Percentiles rank a stretch among this genome's conserved stretches.
phyloP scores from a whole-genome alignment of 805 yeast genomes.

The Kodamaea kaohsiungensis region DNA sequence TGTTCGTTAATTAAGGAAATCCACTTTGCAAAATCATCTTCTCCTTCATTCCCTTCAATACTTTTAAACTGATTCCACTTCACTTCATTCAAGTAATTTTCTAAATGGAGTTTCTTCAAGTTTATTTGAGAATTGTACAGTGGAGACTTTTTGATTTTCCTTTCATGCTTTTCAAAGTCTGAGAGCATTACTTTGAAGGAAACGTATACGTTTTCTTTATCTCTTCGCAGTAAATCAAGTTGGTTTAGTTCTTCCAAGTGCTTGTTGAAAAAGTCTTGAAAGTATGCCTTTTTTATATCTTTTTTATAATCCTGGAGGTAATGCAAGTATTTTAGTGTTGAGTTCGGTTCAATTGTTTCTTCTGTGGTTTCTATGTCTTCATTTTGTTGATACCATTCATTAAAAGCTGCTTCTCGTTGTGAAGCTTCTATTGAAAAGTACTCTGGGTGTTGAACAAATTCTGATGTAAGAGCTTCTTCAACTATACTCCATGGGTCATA shows the following conservation, averaged over 20 bases:
- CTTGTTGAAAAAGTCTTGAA: constrained; percentile 25
- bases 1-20: background rate
- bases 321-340: constrained; percentile 21
- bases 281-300: constrained; percentile 28
- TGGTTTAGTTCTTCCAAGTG: constrained; percentile 16
- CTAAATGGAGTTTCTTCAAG: constrained; percentile 30
- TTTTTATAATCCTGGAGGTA: constrained; percentile 31
- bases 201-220: constrained; percentile 26
- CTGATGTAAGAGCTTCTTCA: constrained; percentile 35
- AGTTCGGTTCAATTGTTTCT: constrained; percentile 21
- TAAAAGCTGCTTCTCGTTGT: constrained; percentile 23
- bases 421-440: constrained; percentile 24
- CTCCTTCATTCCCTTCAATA: constrained; percentile 1
- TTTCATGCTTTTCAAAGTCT: constrained; percentile 32
- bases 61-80: constrained; percentile 1
- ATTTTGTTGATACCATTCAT: constrained; percentile 24
- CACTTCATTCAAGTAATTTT: constrained; percentile 18
- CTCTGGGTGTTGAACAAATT: constrained; percentile 28
- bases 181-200: constrained; percentile 27
- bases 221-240: constrained; percentile 15
- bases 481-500: constrained; percentile 41
- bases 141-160: constrained; percentile 20
- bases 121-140: constrained; percentile 20
- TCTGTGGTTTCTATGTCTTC: background rate
- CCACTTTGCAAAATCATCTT: constrained; percentile 5